Percentiles rank a stretch among this genome's conserved stretches.
These are phyloP conservation scores for Pseudocercospora crystallina DNA, from an alignment of 2,329 filamentous ascomycete genomes.

Conservation along the genomic window DNA sequence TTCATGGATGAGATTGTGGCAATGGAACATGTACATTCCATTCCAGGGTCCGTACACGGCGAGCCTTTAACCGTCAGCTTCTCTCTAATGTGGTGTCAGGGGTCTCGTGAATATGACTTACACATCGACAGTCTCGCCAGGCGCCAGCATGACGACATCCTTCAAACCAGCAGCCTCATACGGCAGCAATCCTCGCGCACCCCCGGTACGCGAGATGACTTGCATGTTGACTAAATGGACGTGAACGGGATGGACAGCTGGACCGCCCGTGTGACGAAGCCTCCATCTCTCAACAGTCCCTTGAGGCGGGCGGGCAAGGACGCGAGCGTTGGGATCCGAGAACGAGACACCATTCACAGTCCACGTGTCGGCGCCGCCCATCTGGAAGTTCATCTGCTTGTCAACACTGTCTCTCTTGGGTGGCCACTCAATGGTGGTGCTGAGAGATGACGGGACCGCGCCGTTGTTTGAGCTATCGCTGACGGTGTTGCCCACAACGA, in stretches of 20 bases:
- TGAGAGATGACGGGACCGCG: slow-evolving; percentile 38
- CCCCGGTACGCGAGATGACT: slow-evolving; percentile 51
- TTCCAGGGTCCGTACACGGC: slow-evolving; percentile 56
- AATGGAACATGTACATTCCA: slow-evolving; percentile 47
- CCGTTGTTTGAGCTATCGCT: slow-evolving; percentile 41
- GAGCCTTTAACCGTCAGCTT: too few species aligned
- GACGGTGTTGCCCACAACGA: slow-evolving; percentile 48
- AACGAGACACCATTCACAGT: slow-evolving; percentile 54
- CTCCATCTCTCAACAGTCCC: slow-evolving; percentile 53
- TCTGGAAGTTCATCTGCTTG: slow-evolving; percentile 49
- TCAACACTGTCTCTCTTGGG: slow-evolving; percentile 39
- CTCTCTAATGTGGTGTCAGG: too few species aligned
- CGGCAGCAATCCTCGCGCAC: slow-evolving; percentile 45
- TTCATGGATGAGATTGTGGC: slow-evolving; percentile 49
- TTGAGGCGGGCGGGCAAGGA: slow-evolving; percentile 50
- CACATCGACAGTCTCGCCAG: slow-evolving; percentile 53
- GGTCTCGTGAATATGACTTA: too few species aligned
- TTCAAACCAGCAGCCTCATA: slow-evolving; percentile 59
- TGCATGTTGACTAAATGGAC: slow-evolving; percentile 62
- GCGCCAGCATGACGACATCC: slow-evolving; percentile 58
- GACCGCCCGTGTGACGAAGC: slow-evolving; percentile 51
- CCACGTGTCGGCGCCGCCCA: slow-evolving; percentile 43
- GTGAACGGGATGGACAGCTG: slow-evolving; percentile 56
- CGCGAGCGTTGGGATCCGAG: slow-evolving; percentile 48
- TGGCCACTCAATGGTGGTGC: slow-evolving; percentile 34